A percentile compares a stretch with the other conserved stretches of the same genome.
phyloP scores from a whole-genome alignment of 2,329 filamentous ascomycete species.

The Penicillium sp. region DNA sequence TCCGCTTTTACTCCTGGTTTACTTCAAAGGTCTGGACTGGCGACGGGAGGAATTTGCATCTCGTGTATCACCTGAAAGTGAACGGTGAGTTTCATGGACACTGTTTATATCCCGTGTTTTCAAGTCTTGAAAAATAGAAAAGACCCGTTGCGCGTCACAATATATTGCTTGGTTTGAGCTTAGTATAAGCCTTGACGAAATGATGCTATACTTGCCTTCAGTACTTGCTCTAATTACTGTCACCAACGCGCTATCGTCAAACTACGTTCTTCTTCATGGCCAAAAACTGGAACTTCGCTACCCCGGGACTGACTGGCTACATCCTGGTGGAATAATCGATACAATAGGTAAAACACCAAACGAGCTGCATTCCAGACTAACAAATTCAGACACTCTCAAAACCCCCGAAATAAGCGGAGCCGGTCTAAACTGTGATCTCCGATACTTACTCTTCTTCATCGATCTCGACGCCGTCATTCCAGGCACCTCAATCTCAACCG shows the following conservation, averaged over 20 bases:
- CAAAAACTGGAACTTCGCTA: conserved; percentile 18
- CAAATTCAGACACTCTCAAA: not conserved
- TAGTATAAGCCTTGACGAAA: too few species aligned
- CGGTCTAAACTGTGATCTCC: conserved; percentile 6
- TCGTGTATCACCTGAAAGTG: not conserved
- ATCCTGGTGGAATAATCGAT: conserved; percentile 15
- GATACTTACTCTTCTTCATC: conserved; percentile 23
- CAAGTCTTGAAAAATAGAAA: too few species aligned
- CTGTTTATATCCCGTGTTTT: too few species aligned
- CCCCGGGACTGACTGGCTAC: conserved; percentile 14
- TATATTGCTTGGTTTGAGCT: too few species aligned
- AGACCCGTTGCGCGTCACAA: too few species aligned
- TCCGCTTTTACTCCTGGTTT: conserved; percentile 19
- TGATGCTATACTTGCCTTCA: too few species aligned
- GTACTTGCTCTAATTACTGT: too few species aligned
- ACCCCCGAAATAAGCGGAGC: conserved; percentile 16
- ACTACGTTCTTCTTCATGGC: not conserved
- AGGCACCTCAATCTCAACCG: conserved; percentile 10
- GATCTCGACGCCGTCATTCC: conserved; percentile 23
- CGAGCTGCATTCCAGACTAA: not conserved
- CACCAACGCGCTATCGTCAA: too few species aligned
- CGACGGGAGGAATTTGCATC: conserved; percentile 4
- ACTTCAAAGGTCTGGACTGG: conserved; percentile 18
- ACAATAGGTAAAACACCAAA: conserved; percentile 3
- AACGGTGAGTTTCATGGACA: too few species aligned